These are phyloP conservation scores for Oryza glaberrima DNA, from an alignment of 176 grass and related monocot species.

Conservation along the genomic window DNA sequence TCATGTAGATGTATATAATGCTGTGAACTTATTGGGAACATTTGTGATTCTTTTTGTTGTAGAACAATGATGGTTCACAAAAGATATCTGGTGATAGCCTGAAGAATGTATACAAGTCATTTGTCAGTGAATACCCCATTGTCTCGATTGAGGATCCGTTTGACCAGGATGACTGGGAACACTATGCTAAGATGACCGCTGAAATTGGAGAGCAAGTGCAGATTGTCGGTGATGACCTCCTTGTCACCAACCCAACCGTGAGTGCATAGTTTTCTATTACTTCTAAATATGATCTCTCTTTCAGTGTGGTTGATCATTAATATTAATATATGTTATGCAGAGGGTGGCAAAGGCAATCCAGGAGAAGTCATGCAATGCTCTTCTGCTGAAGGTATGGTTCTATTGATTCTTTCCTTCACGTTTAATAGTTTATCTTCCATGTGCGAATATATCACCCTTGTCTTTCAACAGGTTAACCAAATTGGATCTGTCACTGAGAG, in stretches of 20 bases:
- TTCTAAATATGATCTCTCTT: too few relatives aligned
- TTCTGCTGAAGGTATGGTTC: constrained; percentile 74
- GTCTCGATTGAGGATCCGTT: constrained; percentile 95
- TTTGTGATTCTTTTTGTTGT: background rate
- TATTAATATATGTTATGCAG: constrained; percentile 41
- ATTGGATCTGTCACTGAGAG: constrained; percentile 90
- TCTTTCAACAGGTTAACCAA: constrained; percentile 68
- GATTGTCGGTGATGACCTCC: constrained; percentile 95
- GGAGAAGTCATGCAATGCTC: constrained; percentile 95
- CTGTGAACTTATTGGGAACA: background rate
- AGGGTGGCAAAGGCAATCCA: constrained; percentile 87
- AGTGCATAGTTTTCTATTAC: constrained; percentile 1
- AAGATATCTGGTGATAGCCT: constrained; percentile 97
- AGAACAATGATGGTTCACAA: constrained; percentile 96
- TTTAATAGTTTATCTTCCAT: background rate
- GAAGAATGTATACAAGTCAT: constrained; percentile 98
- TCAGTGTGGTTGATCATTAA: background rate
- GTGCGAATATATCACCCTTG: background rate
- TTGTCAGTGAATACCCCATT: constrained; percentile 85
- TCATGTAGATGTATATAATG: background rate
- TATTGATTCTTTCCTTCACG: background rate
- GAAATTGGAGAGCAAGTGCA: constrained; percentile 88
- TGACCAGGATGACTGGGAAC: constrained; percentile 94
- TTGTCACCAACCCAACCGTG: constrained; percentile 95
- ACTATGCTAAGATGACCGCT: constrained; percentile 87